Evolutionary conservation across 345 rosid genomes (phyloP), one percentile per base, ranked within the genome.

Genomic region (Iberis pinnata): DNA sequence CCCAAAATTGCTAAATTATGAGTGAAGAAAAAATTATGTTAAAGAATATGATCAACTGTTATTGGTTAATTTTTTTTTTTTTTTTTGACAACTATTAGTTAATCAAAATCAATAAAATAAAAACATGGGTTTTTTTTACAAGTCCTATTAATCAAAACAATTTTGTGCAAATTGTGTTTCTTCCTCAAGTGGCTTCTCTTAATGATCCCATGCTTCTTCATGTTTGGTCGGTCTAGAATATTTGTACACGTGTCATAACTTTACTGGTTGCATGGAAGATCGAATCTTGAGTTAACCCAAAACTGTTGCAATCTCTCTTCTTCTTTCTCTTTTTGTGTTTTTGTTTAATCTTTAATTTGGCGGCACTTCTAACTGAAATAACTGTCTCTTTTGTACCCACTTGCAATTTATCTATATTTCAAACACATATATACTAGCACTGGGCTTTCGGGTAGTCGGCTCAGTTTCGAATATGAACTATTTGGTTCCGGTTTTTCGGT

Each of bases 351-450:
- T 44, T 29, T 29, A 3, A 3, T 29, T 29, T 33, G 67, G 67
- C 67, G 58, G 72, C 72, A 53, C 67, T 60, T 67, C 19, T 67
- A 60, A 67, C 67, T 67, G 72, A 67, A 60, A 46, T 67, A 67
- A 67, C 72, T 14, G 67, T 67, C 47, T 53, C 62, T 53, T 47
- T 60, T 39, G 71, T 38, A 16, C 12, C 56, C 65, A 67, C 56
- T 58, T 51, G 70, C 42, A 25, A 56, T n/a, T 41, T n/a, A n/a
- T n/a, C n/a, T n/a, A n/a, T n/a, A n/a, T n/a, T n/a, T n/a, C n/a
- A n/a, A n/a, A n/a, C n/a, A n/a, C n/a, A n/a, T n/a, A n/a, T n/a
- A n/a, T n/a, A n/a, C n/a, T n/a, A n/a, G n/a, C n/a, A n/a, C n/a
- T n/a, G n/a, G n/a, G n/a, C n/a, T n/a, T n/a, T n/a, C n/a, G n/a